Evolutionary conservation across 805 yeast genomes (phyloP).

Genomic region (Saccharomycopsis oosterbeekiorum): DNA sequence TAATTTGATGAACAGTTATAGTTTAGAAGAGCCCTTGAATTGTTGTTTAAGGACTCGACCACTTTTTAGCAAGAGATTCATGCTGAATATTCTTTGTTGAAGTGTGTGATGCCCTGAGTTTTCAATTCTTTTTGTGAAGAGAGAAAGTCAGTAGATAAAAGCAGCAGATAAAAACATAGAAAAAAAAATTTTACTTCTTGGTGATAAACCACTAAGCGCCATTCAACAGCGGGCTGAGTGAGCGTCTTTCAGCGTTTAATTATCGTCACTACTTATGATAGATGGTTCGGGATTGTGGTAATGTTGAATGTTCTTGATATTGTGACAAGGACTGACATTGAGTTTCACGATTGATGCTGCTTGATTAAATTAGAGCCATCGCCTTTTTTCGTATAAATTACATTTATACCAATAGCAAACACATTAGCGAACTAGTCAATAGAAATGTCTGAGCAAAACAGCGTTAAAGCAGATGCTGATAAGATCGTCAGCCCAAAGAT

Average conservation of each 20-base stretch:
- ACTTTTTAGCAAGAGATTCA: not conserved
- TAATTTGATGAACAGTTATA: not conserved
- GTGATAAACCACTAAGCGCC: not conserved
- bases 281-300: not conserved
- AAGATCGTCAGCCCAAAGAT: conserved; percentile 10
- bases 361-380: not conserved
- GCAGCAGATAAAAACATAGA: not conserved
- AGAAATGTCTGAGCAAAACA: not conserved
- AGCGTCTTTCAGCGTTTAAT: not conserved
- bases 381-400: not conserved
- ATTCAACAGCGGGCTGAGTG: too few species aligned
- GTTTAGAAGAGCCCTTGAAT: not conserved
- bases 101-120: too few species aligned
- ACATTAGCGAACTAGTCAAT: not conserved
- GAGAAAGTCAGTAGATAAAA: not conserved
- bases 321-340: not conserved
- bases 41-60: not conserved
- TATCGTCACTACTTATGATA: not conserved
- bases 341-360: not conserved
- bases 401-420: too few species aligned
- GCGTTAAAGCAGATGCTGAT: not conserved
- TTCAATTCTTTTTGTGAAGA: not conserved
- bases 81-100: too few species aligned
- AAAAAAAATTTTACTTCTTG: not conserved
- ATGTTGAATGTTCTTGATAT: not conserved